Evolutionary conservation across 306 rosid species (phyloP).

Genomic region (Crataegus laevigata): DNA sequence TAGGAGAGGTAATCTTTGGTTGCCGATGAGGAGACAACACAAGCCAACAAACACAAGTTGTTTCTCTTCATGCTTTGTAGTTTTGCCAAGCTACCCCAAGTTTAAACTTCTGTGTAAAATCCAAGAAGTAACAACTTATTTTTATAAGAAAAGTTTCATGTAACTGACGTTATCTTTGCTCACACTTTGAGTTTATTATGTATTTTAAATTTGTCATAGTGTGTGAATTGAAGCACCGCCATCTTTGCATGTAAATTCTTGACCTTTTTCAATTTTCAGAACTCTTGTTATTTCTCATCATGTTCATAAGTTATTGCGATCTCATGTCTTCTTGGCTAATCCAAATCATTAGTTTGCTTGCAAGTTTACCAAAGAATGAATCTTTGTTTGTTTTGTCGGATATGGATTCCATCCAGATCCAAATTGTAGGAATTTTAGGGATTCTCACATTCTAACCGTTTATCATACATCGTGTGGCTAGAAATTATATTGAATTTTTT

Average conservation of each 20-base stretch:
- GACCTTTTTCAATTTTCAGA: not conserved
- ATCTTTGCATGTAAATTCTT: not conserved
- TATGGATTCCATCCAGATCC: no score
- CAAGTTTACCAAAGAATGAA: not conserved
- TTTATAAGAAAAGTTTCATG: not conserved
- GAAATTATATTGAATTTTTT: no score
- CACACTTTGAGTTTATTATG: no score
- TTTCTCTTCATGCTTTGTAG: not conserved
- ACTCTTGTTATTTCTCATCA: not conserved
- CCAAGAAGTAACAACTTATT: no score
- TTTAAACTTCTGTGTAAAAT: no score
- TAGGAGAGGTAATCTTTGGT: not conserved
- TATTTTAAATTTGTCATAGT: no score
- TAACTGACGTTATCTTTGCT: no score
- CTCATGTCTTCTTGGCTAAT: not conserved
- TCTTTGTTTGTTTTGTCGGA: not conserved
- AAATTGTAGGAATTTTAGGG: no score
- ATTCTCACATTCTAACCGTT: no score
- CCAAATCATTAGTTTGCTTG: not conserved
- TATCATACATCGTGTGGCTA: no score
- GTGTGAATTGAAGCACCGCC: not conserved
- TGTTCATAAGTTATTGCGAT: not conserved
- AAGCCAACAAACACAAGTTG: not conserved
- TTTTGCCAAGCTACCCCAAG: no score
- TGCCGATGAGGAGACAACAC: not conserved